These are phyloP conservation scores for Metarhizium rileyi DNA, from an alignment of 2,329 filamentous ascomycete genomes.

Conservation along the genomic window DNA sequence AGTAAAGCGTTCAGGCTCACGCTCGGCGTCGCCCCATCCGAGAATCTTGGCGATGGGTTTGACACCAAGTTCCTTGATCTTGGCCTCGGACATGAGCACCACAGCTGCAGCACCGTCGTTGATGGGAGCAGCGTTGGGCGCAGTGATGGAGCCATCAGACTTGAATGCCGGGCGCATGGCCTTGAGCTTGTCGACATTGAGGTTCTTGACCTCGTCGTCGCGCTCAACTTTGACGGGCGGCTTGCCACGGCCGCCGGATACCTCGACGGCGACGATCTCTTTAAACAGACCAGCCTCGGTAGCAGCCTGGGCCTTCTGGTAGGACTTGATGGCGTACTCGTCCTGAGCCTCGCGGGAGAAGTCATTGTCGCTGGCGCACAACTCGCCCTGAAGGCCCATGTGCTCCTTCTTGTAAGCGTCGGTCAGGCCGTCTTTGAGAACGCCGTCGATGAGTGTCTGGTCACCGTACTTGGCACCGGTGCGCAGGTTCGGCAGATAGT, in stretches of 20 bases:
- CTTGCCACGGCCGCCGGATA: slow-evolving; percentile 84
- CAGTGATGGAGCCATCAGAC: slow-evolving; percentile 81
- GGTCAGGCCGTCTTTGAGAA: slow-evolving; percentile 88
- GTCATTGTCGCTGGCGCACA: slow-evolving; percentile 76
- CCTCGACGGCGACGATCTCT: slow-evolving; percentile 85
- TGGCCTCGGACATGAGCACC: slow-evolving; percentile 87
- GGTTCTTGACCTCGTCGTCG: slow-evolving; percentile 95
- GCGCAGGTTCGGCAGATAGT: slow-evolving; percentile 86
- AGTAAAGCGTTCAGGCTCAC: slow-evolving; percentile 90
- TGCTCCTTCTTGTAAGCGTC: slow-evolving; percentile 95
- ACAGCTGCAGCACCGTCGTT: slow-evolving; percentile 91
- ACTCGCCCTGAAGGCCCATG: slow-evolving; percentile 90
- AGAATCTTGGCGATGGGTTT: slow-evolving; percentile 94
- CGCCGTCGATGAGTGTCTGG: slow-evolving; percentile 77
- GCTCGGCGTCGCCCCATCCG: slow-evolving; percentile 91
- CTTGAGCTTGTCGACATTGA: slow-evolving; percentile 74
- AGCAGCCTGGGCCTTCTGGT: slow-evolving; percentile 85
- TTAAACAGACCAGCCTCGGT: slow-evolving; percentile 73
- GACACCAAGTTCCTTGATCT: slow-evolving; percentile 82
- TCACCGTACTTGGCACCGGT: slow-evolving; percentile 90
- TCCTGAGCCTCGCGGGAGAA: slow-evolving; percentile 83
- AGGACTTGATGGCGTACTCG: slow-evolving; percentile 88
- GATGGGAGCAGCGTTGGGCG: slow-evolving; percentile 91
- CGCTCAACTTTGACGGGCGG: slow-evolving; percentile 68
- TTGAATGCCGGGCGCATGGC: slow-evolving; percentile 78